These are phyloP conservation scores for Alternaria arbusti DNA, from an alignment of 2,329 filamentous ascomycete species.

Conservation along the genomic window DNA sequence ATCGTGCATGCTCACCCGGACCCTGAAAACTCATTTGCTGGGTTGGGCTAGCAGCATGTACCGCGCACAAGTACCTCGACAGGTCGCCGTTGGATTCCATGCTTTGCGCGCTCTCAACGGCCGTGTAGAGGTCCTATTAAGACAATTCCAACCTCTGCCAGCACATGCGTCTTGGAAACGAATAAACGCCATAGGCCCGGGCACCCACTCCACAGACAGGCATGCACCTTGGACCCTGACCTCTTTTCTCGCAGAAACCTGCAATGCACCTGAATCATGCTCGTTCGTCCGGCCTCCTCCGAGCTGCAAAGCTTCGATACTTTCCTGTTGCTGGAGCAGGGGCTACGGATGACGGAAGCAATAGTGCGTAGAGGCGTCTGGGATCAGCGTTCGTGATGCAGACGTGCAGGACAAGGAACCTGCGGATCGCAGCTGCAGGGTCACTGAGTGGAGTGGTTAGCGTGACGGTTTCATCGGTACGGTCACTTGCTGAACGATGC, in stretches of 20 bases:
- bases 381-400: slow-evolving; percentile 14
- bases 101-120: neutral
- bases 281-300: slow-evolving; percentile 25
- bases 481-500: slow-evolving; percentile 1
- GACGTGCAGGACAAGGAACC: slow-evolving; percentile 6
- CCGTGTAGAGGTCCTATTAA: neutral
- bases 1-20: slow-evolving; percentile 32
- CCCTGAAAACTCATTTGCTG: slow-evolving; percentile 20
- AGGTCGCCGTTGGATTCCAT: neutral
- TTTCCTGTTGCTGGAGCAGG: slow-evolving; percentile 7
- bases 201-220: slow-evolving; percentile 6
- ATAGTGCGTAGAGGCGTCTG: slow-evolving; percentile 2
- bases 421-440: slow-evolving; percentile 15
- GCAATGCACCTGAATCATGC: slow-evolving; percentile 16
- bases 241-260: slow-evolving; percentile 16
- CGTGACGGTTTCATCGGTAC: neutral
- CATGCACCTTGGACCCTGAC: slow-evolving; percentile 7
- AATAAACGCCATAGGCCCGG: slow-evolving; percentile 5
- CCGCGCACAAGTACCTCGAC: slow-evolving; percentile 1
- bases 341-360: neutral
- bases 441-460: slow-evolving; percentile 2
- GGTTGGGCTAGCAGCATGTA: slow-evolving; percentile 1
- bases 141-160: neutral
- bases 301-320: slow-evolving; percentile 14
- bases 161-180: neutral